These are phyloP conservation scores for Magnusiomyces tetraspermus DNA, from an alignment of 1,139 yeast species.

Conservation along the genomic window DNA sequence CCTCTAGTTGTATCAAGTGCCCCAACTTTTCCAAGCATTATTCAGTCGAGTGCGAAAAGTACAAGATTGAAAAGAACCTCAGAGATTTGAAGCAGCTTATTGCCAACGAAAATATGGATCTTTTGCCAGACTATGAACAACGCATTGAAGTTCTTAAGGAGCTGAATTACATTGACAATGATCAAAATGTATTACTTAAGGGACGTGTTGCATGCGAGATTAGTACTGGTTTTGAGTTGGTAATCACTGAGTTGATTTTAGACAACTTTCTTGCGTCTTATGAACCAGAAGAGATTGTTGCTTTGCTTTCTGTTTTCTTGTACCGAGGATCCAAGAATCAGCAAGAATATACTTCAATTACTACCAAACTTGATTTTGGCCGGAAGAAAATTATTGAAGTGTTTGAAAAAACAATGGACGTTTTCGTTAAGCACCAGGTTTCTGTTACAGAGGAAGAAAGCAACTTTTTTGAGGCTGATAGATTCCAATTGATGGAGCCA, in stretches of 20 bases:
- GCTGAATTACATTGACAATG: conserved; percentile 66
- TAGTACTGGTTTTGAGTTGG: conserved; percentile 65
- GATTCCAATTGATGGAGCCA: conserved; percentile 86
- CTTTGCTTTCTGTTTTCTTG: conserved; percentile 81
- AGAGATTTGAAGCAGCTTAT: conserved; percentile 49
- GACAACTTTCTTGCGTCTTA: conserved; percentile 89
- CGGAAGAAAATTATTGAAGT: conserved; percentile 60
- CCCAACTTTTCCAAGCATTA: conserved; percentile 42
- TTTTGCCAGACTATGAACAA: conserved; percentile 90
- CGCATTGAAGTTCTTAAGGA: conserved; percentile 66
- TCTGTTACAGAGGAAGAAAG: conserved; percentile 76
- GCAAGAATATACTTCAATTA: conserved; percentile 42
- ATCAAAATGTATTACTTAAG: conserved; percentile 71
- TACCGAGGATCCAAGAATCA: conserved; percentile 69
- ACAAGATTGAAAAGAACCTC: conserved; percentile 43
- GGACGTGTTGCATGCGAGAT: conserved; percentile 97
- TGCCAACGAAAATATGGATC: conserved; percentile 79
- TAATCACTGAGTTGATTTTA: conserved; percentile 56
- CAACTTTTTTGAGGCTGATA: conserved; percentile 67
- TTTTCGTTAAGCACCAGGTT: conserved; percentile 62
- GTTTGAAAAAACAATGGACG: conserved; percentile 51
- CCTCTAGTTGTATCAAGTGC: conserved; percentile 24
- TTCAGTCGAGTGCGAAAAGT: conserved; percentile 40
- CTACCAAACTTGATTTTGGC: conserved; percentile 80
- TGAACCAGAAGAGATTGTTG: conserved; percentile 94